These are phyloP conservation scores for Podaxis sp. DNA, from an alignment of 768 basidiomycete species.

Conservation along the genomic window DNA sequence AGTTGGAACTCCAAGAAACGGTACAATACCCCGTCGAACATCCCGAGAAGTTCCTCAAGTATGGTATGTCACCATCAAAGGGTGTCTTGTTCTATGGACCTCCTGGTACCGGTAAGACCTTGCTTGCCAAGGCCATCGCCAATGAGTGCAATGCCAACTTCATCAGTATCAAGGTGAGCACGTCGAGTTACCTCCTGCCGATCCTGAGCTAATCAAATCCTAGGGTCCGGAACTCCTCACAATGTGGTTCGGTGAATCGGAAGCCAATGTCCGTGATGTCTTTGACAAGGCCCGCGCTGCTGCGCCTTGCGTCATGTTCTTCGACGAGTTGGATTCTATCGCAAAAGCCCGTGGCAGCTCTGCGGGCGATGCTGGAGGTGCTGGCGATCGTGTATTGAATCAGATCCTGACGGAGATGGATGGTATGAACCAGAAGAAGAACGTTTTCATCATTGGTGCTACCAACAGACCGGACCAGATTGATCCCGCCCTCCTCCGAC, in stretches of 20 bases:
- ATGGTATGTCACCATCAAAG: slow-evolving; percentile 99
- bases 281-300: slow-evolving; percentile 99
- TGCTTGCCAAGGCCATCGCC: slow-evolving; percentile 98
- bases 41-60: slow-evolving; percentile 99
- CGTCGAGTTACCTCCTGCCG: neutral
- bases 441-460: slow-evolving; percentile 97
- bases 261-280: slow-evolving; percentile 98
- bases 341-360: slow-evolving; percentile 95
- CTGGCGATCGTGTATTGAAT: slow-evolving; percentile 96
- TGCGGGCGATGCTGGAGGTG: slow-evolving; percentile 89
- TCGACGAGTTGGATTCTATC: slow-evolving; percentile 98
- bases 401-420: slow-evolving; percentile 98
- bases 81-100: slow-evolving; percentile 99
- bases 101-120: slow-evolving; percentile 99
- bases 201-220: slow-evolving; percentile 14
- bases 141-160: slow-evolving; percentile 99
- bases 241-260: slow-evolving; percentile 99
- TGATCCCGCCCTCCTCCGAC: slow-evolving; percentile 88
- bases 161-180: slow-evolving; percentile 88
- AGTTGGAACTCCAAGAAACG: slow-evolving; percentile 97
- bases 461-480: slow-evolving; percentile 98
- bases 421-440: slow-evolving; percentile 98
- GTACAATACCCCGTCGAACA: slow-evolving; percentile 99
- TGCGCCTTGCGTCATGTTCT: slow-evolving; percentile 99
- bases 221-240: slow-evolving; percentile 95